Percentiles rank a stretch among this genome's conserved stretches.
phyloP scores from a whole-genome alignment of 768 basidiomycete species.

The Antrodiella citrinella region DNA sequence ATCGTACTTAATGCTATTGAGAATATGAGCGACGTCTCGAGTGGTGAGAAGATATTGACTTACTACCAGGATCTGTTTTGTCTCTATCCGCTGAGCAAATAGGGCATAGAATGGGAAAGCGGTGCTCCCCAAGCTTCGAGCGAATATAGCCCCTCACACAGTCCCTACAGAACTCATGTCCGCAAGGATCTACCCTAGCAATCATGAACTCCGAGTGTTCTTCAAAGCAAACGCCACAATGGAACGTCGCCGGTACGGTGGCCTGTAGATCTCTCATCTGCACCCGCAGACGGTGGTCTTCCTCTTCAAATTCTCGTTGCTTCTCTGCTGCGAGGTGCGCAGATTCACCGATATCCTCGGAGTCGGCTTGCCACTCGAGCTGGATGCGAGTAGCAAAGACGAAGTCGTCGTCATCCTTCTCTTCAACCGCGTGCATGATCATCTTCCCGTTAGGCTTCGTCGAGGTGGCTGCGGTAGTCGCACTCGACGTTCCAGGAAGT shows the following conservation, averaged over 20 bases:
- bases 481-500: background rate
- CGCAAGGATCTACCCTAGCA: slow-evolving; percentile 6
- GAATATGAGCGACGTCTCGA: too few relatives aligned
- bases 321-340: slow-evolving; percentile 19
- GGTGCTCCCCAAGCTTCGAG: slow-evolving; percentile 10
- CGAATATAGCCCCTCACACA: slow-evolving; percentile 8
- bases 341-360: slow-evolving; percentile 8
- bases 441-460: slow-evolving; percentile 5
- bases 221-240: slow-evolving; percentile 40
- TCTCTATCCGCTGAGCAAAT: slow-evolving; percentile 8
- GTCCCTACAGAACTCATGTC: slow-evolving; percentile 10
- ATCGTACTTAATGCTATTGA: slow-evolving; percentile 1
- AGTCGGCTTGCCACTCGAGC: slow-evolving; percentile 6
- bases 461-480: background rate
- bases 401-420: slow-evolving; percentile 8
- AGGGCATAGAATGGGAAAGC: slow-evolving; percentile 11
- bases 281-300: slow-evolving; percentile 29
- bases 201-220: slow-evolving; percentile 3
- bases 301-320: slow-evolving; percentile 33
- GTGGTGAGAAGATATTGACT: too few relatives aligned
- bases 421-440: background rate
- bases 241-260: slow-evolving; percentile 29
- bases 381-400: slow-evolving; percentile 9
- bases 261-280: slow-evolving; percentile 26
- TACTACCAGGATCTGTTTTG: slow-evolving; percentile 8